A percentile compares a stretch with the other conserved stretches of the same genome.
phyloP scores from a whole-genome alignment of 169 alveolate species.

The Eimeria mitis region DNA sequence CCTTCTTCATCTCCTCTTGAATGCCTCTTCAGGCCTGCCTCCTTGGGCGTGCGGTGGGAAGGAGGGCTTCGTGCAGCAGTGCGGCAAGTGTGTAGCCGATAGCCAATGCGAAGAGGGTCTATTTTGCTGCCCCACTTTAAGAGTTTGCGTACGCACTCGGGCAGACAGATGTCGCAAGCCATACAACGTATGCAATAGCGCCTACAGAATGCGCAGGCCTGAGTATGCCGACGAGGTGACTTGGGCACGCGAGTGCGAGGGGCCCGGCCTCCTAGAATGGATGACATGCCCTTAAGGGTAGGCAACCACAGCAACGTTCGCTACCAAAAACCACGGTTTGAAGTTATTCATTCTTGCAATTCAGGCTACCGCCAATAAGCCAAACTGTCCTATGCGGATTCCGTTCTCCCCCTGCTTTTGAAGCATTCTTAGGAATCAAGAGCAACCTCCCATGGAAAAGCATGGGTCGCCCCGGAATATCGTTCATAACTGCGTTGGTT shows the following conservation, averaged over 20 bases:
- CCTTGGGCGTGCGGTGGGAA: constrained; percentile 71
- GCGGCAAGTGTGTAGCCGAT: constrained; percentile 63
- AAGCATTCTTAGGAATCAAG: too few relatives aligned
- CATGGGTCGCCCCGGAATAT: background rate
- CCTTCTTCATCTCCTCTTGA: background rate
- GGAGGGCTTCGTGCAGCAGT: constrained; percentile 53
- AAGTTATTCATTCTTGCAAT: constrained; percentile 21
- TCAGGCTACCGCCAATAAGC: background rate
- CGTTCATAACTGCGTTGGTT: too few relatives aligned
- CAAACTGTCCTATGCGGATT: background rate
- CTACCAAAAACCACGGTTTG: background rate
- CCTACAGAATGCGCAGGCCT: constrained; percentile 73
- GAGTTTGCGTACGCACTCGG: constrained; percentile 69
- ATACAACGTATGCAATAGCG: constrained; percentile 60
- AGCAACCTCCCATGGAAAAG: background rate
- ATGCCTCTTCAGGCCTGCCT: constrained; percentile 56
- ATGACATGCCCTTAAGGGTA: constrained; percentile 24
- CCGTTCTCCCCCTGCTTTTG: background rate
- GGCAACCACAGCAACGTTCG: background rate
- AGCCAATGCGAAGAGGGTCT: constrained; percentile 37
- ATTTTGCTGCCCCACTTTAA: constrained; percentile 67
- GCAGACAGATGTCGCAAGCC: constrained; percentile 66
- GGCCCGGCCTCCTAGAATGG: constrained; percentile 51
- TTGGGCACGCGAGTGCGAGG: constrained; percentile 75
- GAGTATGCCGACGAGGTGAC: constrained; percentile 65